These are phyloP conservation scores for Vitis rupestris DNA, from an alignment of 164 flowering plant species.

Conservation along the genomic window DNA sequence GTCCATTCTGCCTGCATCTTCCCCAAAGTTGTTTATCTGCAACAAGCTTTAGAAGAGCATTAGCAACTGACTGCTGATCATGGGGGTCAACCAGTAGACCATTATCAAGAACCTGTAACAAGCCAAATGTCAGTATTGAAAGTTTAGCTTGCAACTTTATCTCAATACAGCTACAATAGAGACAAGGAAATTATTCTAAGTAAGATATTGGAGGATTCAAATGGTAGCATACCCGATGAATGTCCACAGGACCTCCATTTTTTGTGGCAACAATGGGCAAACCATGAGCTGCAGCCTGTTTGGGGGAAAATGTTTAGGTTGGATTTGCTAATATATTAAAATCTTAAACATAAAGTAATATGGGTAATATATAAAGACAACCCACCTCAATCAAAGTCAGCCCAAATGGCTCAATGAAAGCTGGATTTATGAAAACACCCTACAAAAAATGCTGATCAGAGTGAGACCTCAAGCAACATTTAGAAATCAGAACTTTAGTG, in stretches of 20 bases:
- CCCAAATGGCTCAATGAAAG: slow-evolving; percentile 96
- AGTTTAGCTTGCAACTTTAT: background rate
- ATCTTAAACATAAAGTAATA: background rate
- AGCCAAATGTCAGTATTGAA: slow-evolving; percentile 5
- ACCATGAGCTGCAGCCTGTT: slow-evolving; percentile 95
- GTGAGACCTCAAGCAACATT: background rate
- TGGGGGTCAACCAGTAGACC: slow-evolving; percentile 95
- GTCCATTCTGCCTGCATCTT: slow-evolving; percentile 76
- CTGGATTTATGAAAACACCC: slow-evolving; percentile 98
- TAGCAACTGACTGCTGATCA: slow-evolving; percentile 84
- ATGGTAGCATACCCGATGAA: slow-evolving; percentile 60
- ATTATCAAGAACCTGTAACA: slow-evolving; percentile 81
- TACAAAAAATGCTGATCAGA: slow-evolving; percentile 22
- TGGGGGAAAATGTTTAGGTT: slow-evolving; percentile 1
- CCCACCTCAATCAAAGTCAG: slow-evolving; percentile 90
- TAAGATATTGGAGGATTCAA: background rate
- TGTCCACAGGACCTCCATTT: slow-evolving; percentile 99
- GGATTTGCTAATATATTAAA: background rate
- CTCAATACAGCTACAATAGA: background rate
- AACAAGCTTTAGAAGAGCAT: slow-evolving; percentile 91
- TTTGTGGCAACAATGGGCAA: slow-evolving; percentile 95
- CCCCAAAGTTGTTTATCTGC: slow-evolving; percentile 93
- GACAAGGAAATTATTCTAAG: background rate
- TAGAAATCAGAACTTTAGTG: no score
- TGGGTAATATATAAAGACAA: background rate